These are phyloP conservation scores for Trichoderma polysporum DNA, from an alignment of 2,329 filamentous ascomycete species.

Conservation along the genomic window DNA sequence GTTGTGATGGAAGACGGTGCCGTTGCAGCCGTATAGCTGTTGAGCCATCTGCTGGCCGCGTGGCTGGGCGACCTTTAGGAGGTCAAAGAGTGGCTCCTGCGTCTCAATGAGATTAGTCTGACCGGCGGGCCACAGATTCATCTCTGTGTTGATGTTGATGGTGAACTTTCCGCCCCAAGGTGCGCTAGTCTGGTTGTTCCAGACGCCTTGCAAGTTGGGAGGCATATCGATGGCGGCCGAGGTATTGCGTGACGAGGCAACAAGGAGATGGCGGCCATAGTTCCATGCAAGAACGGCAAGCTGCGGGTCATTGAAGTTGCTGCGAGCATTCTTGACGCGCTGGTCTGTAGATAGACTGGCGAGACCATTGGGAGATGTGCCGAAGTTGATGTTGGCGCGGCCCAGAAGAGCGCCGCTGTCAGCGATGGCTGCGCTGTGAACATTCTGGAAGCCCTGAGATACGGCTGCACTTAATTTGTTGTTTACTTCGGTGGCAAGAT, in stretches of 20 bases:
- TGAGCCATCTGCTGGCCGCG: constrained; percentile 34
- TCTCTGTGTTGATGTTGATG: constrained; percentile 49
- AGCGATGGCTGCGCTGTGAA: constrained; percentile 26
- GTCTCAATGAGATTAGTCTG: constrained; percentile 36
- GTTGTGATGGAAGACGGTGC: constrained; percentile 36
- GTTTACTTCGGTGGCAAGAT: constrained; percentile 27
- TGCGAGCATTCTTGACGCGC: constrained; percentile 20
- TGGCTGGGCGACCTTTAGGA: constrained; percentile 31
- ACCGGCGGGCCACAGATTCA: constrained; percentile 47
- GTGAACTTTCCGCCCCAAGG: constrained; percentile 48
- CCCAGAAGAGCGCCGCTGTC: constrained; percentile 26
- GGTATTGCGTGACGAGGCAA: constrained; percentile 28
- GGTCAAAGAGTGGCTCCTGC: constrained; percentile 36
- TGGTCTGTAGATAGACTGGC: constrained; percentile 20
- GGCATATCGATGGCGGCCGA: constrained; percentile 25
- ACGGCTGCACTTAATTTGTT: constrained; percentile 27
- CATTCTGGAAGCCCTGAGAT: constrained; percentile 19
- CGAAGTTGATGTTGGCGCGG: constrained; percentile 28
- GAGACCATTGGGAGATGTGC: constrained; percentile 23
- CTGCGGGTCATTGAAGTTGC: constrained; percentile 24
- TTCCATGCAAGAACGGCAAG: constrained; percentile 29
- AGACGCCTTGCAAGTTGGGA: constrained; percentile 32
- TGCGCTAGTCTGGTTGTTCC: constrained; percentile 27
- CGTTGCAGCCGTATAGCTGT: constrained; percentile 35
- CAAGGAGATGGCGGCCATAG: constrained; percentile 29